These are phyloP conservation scores for Yamadazyma epiphylla DNA, from an alignment of 1,139 yeast species.

Conservation along the genomic window DNA sequence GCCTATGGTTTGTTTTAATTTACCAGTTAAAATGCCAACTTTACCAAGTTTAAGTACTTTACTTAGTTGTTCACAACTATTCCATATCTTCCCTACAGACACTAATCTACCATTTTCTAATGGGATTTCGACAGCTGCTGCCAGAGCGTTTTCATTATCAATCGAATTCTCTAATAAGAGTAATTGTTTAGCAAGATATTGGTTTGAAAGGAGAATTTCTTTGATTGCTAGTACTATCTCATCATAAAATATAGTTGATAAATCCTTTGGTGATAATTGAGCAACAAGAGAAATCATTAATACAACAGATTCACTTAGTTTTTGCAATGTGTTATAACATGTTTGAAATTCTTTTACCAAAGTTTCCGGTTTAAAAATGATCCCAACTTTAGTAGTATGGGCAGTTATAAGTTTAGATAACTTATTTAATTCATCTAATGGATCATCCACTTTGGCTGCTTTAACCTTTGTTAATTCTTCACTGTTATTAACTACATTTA, in stretches of 20 bases:
- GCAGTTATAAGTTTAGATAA: slow-evolving; percentile 62
- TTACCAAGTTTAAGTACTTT: slow-evolving; percentile 44
- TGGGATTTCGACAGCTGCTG: slow-evolving; percentile 14
- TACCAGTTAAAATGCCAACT: slow-evolving; percentile 44
- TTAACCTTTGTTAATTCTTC: slow-evolving; percentile 14
- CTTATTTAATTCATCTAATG: slow-evolving; percentile 57
- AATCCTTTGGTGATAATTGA: slow-evolving; percentile 34
- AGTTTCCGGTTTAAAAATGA: slow-evolving; percentile 63
- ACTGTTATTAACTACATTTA: slow-evolving; percentile 12
- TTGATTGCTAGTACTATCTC: slow-evolving; percentile 31
- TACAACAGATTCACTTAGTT: slow-evolving; percentile 42
- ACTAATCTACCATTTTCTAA: slow-evolving; percentile 45
- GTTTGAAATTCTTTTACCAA: slow-evolving; percentile 39
- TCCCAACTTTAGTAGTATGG: slow-evolving; percentile 75
- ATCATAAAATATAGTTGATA: slow-evolving; percentile 39
- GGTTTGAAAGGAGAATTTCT: slow-evolving; percentile 24
- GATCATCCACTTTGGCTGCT: slow-evolving; percentile 37
- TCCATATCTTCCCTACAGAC: slow-evolving; percentile 65
- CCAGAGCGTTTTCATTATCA: slow-evolving; percentile 20
- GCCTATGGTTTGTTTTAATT: slow-evolving; percentile 41
- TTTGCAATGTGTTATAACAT: slow-evolving; percentile 51
- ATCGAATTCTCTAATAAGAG: slow-evolving; percentile 14
- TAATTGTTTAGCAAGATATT: slow-evolving; percentile 24
- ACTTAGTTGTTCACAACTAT: slow-evolving; percentile 46
- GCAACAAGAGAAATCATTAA: slow-evolving; percentile 44